These are phyloP conservation scores for Silene noctiflora DNA, from an alignment of 179 eudicot species.

Conservation along the genomic window DNA sequence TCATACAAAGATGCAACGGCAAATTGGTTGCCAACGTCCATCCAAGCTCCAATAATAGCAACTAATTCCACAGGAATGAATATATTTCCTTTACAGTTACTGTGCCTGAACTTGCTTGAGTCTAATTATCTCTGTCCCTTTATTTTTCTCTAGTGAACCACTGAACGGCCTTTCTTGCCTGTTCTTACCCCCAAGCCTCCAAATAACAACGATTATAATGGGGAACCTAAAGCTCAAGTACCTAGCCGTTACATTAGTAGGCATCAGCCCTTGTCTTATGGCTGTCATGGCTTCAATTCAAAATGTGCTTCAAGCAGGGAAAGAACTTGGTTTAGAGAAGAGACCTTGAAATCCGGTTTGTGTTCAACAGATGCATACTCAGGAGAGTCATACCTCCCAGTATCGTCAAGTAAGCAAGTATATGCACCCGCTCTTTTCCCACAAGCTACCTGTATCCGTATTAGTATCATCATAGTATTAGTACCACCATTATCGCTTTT, in stretches of 20 bases:
- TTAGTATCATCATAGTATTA: not conserved
- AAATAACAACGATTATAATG: not conserved
- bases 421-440: conserved; percentile 82
- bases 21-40: not conserved
- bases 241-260: conserved; percentile 1
- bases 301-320: conserved; percentile 52
- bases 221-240: conserved; percentile 8
- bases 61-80: not conserved
- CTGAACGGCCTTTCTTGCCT: not conserved
- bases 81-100: not conserved
- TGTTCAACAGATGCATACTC: conserved; percentile 45
- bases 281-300: conserved; percentile 42
- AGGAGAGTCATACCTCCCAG: conserved; percentile 67
- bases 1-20: not conserved
- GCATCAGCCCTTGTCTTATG: not conserved
- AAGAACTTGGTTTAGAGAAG: conserved; percentile 58
- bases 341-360: conserved; percentile 68
- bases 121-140: not conserved
- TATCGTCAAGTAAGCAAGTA: conserved; percentile 76
- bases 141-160: not conserved
- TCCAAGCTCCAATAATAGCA: not conserved
- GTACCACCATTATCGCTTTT: not conserved
- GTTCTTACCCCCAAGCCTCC: not conserved
- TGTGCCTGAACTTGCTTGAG: not conserved
- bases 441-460: conserved; percentile 58